Base-by-base conservation (phyloP, 345 rosid genomes). In the Euphorbia pulcherrima region DNA sequence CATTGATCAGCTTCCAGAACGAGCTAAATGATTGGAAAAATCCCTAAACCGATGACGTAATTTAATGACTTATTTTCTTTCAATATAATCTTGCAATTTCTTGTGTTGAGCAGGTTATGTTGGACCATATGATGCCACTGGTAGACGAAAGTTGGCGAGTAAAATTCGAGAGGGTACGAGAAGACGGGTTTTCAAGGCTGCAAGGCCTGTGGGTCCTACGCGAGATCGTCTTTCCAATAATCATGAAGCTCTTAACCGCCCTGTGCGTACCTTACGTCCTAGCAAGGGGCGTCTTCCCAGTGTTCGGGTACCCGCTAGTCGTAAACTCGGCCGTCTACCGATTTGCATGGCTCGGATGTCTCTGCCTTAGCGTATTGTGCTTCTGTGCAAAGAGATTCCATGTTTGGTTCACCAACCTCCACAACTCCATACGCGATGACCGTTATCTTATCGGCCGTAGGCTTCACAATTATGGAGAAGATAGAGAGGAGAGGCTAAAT, bases 121-220 rank as follows among this genome's bases (percentile, higher is more conserved):
- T 94, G 80, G 97, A 95, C 75, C 97, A 90, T 69, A 90, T 95
- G 99, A 84, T 95, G 87, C 97, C 99, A 18, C 83, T 95, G 72
- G 83, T 92, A 51, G 94, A 90, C 79, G 99, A 95, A 70, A 86
- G 82, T 71, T 95, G 97, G 99, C 85, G 99, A 51, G 61, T 80
- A 29, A 95, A 92, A 74, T 95, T 95, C 13, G 97, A 92, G 73
- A 84, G 99, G 70, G 99, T 95, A 62, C 88, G 89, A 79, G 98
- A 92, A 68, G 88, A 95, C 60, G 98, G 99, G 1, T 92, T 95
- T 81, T 88, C 99, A 17, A 83, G 97, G 81, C 79, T 95, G 72
- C 99, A 87, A 75, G 92, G 94, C 33, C 79, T 94, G 29, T 91
- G 97, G 99, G 89, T 94, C 51, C 84, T 94, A 57, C 86, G 77